Evolutionary conservation across 495 filamentous ascomycete genomes (phyloP).

Genomic region (Neurospora tetrasperma): DNA sequence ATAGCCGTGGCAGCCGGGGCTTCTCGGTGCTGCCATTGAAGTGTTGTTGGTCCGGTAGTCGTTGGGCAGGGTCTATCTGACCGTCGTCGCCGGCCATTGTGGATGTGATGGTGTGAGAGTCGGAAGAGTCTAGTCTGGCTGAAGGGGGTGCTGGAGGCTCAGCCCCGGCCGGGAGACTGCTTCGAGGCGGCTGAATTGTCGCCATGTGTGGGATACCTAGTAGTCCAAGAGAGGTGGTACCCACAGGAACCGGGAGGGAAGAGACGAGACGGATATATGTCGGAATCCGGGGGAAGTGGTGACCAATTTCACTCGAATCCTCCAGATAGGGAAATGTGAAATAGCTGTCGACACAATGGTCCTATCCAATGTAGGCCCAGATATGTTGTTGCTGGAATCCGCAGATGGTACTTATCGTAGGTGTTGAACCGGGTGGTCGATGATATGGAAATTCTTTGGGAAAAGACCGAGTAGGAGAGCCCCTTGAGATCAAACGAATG

Average conservation of each 20-base stretch:
- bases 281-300: not conserved
- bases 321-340: not conserved
- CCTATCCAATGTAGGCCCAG: not conserved
- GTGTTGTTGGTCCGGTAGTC: not conserved
- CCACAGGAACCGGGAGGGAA: not conserved
- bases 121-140: not conserved
- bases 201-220: not conserved
- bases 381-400: not conserved
- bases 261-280: not conserved
- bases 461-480: not conserved
- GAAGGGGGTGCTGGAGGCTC: not conserved
- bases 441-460: not conserved
- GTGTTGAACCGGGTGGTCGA: not conserved
- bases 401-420: not conserved
- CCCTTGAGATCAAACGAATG: not conserved
- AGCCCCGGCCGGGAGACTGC: not conserved
- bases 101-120: not conserved
- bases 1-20: not conserved
- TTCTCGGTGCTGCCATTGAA: not conserved
- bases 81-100: conserved; percentile 9
- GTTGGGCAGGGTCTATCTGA: not conserved
- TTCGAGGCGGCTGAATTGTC: not conserved
- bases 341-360: not conserved
- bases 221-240: not conserved
- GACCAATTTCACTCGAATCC: not conserved